Base-by-base conservation (phyloP, 1,284 basidiomycete species). In the Pseudozyma tsukubaensis region DNA sequence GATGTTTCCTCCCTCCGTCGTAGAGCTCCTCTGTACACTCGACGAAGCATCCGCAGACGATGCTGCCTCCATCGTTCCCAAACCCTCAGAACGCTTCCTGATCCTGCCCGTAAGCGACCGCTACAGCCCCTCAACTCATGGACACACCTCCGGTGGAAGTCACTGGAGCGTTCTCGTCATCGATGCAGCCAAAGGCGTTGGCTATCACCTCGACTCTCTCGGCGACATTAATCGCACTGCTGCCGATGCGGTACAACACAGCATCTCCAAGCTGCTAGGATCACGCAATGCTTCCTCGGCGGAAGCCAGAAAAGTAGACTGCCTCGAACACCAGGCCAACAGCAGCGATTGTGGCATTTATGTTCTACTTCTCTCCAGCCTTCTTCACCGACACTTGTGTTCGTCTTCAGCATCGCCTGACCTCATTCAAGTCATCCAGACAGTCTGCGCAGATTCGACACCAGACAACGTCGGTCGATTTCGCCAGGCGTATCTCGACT, bases 311-410 rank as follows among this genome's bases (percentile, higher is more conserved):
- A 57, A 50, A 13, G 65, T 68, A 21, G 54, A 64, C 13, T 60
- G 65, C 43, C 58, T 68, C 9, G 53, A 68, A 42, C 49, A 59
- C 3, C 64, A 73, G 24, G 50, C 52, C 35, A 73, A 68, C 32
- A 55, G 71, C 50, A 73, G 71, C 39, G 71, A 73, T 47, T 73
- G 71, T 45, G 71, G 71, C 24, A 62, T 73, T 50, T 73, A 68
- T 39, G 71, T 65, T 37, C 45, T 73, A 39, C 58, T 61, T 21
- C 71, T 73, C 21, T 64, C 65, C 36, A 72, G 70, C 39, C 64
- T 72, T 0, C 44, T 72, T 12, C 64, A 72, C n/a, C 59, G 56
- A 14, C 45, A 49, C 18, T 63, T 72, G 40, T n/a, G n/a, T 12
- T 37, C 56, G 19, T 16, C 57, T 16, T 59, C 60, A 1, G 2